phyloP scores from a whole-genome alignment of 2,329 filamentous ascomycete species.

The Lasiodiplodia sp. region DNA sequence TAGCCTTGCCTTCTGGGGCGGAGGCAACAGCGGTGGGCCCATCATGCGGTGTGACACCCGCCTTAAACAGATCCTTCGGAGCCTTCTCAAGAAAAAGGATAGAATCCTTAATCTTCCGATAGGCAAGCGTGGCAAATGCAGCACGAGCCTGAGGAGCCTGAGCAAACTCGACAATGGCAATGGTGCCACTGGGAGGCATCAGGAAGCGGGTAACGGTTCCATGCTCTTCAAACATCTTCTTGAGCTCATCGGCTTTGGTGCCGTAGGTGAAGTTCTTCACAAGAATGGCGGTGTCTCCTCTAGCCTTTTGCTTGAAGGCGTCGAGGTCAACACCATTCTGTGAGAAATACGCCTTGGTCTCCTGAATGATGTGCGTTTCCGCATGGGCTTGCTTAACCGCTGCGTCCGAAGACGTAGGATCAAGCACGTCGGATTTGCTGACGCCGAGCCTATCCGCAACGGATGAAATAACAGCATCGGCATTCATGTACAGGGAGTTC shows the following conservation, averaged over 20 bases:
- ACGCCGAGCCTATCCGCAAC: constrained; percentile 86
- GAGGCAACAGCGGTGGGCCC: constrained; percentile 42
- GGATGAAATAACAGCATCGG: constrained; percentile 89
- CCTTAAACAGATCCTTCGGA: constrained; percentile 78
- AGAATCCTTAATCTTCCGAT: constrained; percentile 88
- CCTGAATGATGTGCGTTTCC: constrained; percentile 94
- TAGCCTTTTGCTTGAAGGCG: constrained; percentile 83
- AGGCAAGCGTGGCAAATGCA: constrained; percentile 85
- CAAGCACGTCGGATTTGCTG: constrained; percentile 87
- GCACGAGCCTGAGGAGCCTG: constrained; percentile 80
- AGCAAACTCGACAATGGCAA: constrained; percentile 89
- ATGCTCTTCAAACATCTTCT: constrained; percentile 82
- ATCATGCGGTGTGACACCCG: constrained; percentile 10
- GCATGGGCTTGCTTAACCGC: constrained; percentile 96
- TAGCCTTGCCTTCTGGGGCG: constrained; percentile 49
- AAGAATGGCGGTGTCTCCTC: constrained; percentile 85
- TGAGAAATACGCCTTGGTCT: constrained; percentile 90
- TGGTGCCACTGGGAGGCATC: constrained; percentile 91
- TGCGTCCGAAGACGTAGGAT: constrained; percentile 94
- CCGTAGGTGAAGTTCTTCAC: constrained; percentile 95
- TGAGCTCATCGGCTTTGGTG: constrained; percentile 79
- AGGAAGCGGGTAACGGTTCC: constrained; percentile 82
- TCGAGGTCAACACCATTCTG: constrained; percentile 90
- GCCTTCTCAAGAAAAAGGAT: constrained; percentile 94
- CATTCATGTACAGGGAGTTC: constrained; percentile 99